phyloP scores from a whole-genome alignment of 345 rosid species.

The Citrus maxima region DNA sequence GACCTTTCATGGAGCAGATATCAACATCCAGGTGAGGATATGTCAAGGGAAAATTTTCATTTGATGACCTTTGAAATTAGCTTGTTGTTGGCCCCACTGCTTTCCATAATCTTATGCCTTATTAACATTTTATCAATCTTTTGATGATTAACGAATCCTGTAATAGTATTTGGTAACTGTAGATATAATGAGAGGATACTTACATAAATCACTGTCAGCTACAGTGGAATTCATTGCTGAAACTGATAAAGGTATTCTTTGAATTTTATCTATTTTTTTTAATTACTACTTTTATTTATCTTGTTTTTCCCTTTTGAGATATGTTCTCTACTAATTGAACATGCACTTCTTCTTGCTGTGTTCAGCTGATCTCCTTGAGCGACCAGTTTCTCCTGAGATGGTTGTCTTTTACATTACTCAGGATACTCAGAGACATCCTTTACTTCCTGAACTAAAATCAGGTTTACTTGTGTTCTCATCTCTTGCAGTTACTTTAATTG shows the following conservation, averaged over 20 bases:
- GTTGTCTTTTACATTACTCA: slow-evolving; percentile 85
- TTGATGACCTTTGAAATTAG: slow-evolving; percentile 1
- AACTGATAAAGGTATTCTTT: slow-evolving; percentile 56
- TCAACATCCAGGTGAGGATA: slow-evolving; percentile 73
- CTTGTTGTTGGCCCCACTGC: not conserved
- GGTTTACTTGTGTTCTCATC: slow-evolving; percentile 35
- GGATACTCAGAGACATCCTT: slow-evolving; percentile 84
- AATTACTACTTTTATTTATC: not conserved
- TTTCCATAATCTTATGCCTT: not conserved
- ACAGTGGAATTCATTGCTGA: slow-evolving; percentile 75
- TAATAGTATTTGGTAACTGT: slow-evolving; percentile 74
- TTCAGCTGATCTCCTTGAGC: slow-evolving; percentile 64
- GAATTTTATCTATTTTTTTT: not conserved
- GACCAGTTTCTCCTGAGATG: slow-evolving; percentile 72
- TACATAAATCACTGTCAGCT: slow-evolving; percentile 67
- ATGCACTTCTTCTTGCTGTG: slow-evolving; percentile 15
- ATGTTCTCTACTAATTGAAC: not conserved
- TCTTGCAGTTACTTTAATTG: not conserved
- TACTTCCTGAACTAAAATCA: slow-evolving; percentile 79
- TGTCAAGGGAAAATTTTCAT: not conserved
- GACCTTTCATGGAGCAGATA: slow-evolving; percentile 85
- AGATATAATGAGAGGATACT: slow-evolving; percentile 74
- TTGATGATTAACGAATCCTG: slow-evolving; percentile 36
- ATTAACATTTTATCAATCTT: not conserved
- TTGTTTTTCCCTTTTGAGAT: not conserved